These are phyloP conservation scores for Diaporthe sp. DNA, from an alignment of 2,329 filamentous ascomycete species.

Conservation along the genomic window DNA sequence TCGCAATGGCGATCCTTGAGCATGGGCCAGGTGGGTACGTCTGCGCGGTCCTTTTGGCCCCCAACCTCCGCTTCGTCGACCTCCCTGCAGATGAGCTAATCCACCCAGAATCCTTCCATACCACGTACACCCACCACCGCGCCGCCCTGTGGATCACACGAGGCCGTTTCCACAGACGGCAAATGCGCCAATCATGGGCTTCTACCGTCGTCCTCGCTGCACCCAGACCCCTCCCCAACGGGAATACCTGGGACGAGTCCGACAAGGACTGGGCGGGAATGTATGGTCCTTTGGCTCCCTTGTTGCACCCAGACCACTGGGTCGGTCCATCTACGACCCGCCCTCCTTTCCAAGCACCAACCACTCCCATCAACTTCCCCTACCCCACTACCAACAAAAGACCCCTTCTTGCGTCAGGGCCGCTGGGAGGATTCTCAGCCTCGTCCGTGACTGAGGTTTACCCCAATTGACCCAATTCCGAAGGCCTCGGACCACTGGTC, in stretches of 20 bases:
- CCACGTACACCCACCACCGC: slow-evolving; percentile 1
- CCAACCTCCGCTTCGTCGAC: slow-evolving; percentile 5
- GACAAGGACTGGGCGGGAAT: slow-evolving; percentile 12
- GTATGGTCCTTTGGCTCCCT: slow-evolving; percentile 26
- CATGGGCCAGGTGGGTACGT: slow-evolving; percentile 29
- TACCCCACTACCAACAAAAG: slow-evolving; percentile 11
- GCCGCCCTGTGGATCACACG: slow-evolving; percentile 23
- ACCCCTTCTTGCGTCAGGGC: not conserved
- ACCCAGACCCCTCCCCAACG: slow-evolving; percentile 23
- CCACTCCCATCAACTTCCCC: not conserved
- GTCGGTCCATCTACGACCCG: slow-evolving; percentile 13
- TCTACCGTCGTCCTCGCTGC: not conserved
- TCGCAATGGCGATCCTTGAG: slow-evolving; percentile 11
- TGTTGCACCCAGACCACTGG: slow-evolving; percentile 2
- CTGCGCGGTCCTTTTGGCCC: slow-evolving; percentile 33
- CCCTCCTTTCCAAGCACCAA: not conserved
- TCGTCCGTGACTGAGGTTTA: slow-evolving; percentile 4
- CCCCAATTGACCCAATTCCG: slow-evolving; percentile 14
- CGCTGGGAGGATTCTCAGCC: slow-evolving; percentile 19
- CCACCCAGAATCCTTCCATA: slow-evolving; percentile 20
- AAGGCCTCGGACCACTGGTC: slow-evolving; percentile 11
- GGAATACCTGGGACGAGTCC: not conserved
- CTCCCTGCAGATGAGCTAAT: slow-evolving; percentile 16
- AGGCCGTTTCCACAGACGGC: slow-evolving; percentile 1
- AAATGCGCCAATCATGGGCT: not conserved